These are phyloP conservation scores for Wallemia ichthyophaga DNA, from an alignment of 1,284 basidiomycete genomes.

Conservation along the genomic window DNA sequence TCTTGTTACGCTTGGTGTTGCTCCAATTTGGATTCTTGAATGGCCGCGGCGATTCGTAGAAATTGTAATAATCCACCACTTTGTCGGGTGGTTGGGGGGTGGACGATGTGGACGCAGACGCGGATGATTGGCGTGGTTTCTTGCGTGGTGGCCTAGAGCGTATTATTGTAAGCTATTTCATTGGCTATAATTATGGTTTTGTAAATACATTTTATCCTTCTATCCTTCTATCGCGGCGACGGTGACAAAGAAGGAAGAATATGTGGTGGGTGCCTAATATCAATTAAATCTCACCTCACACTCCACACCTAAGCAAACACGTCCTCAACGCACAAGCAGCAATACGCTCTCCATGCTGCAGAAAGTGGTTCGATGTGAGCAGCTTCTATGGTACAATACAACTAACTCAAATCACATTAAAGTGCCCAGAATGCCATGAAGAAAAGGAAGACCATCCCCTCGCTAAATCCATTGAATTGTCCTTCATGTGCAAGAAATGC, in stretches of 20 bases:
- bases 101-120: neutral
- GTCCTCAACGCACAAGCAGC: constrained; percentile 75
- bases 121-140: neutral
- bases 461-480: constrained; percentile 57
- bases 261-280: neutral
- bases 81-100: neutral
- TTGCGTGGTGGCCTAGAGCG: neutral
- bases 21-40: neutral
- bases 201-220: too few relatives aligned
- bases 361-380: constrained; percentile 56
- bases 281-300: neutral
- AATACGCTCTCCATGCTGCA: constrained; percentile 78
- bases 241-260: neutral
- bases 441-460: constrained; percentile 48
- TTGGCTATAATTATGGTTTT: too few relatives aligned
- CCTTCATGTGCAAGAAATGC: constrained; percentile 90
- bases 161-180: too few relatives aligned
- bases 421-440: constrained; percentile 75
- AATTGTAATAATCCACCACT: neutral
- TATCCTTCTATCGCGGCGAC: neutral
- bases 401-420: too few relatives aligned
- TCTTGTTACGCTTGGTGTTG: neutral
- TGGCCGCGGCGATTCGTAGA: neutral
- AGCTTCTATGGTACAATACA: too few relatives aligned
- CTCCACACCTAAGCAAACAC: constrained; percentile 38